Base-by-base conservation (phyloP, 1,284 basidiomycete genomes). In the Cutaneotrichosporon dermatis region DNA sequence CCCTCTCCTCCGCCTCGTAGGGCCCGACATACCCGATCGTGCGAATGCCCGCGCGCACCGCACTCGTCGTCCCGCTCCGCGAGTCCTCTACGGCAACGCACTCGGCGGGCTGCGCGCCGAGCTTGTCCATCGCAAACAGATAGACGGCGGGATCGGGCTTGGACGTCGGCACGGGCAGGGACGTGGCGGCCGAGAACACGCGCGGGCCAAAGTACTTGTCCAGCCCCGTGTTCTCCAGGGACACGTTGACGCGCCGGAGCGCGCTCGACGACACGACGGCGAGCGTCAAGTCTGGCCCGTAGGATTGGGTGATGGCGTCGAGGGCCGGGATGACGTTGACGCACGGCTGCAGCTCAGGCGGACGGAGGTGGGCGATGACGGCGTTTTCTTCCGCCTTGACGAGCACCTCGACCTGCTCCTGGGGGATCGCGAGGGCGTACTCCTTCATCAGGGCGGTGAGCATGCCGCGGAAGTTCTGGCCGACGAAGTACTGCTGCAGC, bases 121-220 rank as follows among this genome's bases (percentile, higher is more conserved):
- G 58, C 35, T 54, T 25, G 4, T 45, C 16, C 44, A 67, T 55
- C 0, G 68, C 63, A 48, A 60, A 51, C 6, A 59, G 55, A 55
- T 69, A 69, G 55, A 69, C 60, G 4, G 68, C 68, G 3, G 68
- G 68, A 46, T 69, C 66, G 33, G 68, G 68, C 60, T 69, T 69
- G 46, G 58, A 60, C 9, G 65, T 68, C 10, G 68, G 68, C n/a
- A 41, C 34, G 4, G 63, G 54, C 4, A 54, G 51, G 15, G 59
- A 60, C 1, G 57, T 63, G 13, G 68, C 66, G 4, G 68, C 68
- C 6, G 66, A 67, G 52, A 62, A 69, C 10, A 69, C 62, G 4
- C 61, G 43, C 39, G 56, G 37, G 33, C 59, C 52, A 45, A 69
- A 69, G 64, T 49, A 69, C 7, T 11, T 16, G 3, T 50, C 57